Evolutionary conservation across 257 asterid genomes (phyloP), one percentile per base, ranked within the genome.

Genomic region (Ehretia macrophylla): DNA sequence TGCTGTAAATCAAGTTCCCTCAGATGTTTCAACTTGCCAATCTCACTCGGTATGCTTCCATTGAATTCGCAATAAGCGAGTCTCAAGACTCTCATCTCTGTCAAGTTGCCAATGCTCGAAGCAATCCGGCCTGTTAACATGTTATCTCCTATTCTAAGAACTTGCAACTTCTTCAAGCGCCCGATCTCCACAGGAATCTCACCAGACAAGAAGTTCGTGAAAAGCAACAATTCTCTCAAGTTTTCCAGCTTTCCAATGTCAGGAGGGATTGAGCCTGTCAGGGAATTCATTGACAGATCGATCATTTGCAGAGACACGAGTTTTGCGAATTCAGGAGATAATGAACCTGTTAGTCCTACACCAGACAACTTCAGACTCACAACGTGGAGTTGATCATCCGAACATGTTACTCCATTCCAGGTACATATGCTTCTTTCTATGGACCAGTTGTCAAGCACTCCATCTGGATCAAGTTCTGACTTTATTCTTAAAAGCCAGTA

Each of bases 141-240:
- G 39, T 91, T 91, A 58, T 88, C 89, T 66, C 98, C 96, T 17
- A 91, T 69, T 64, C 94, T 69, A 67, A 91, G 83, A 8, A 88
- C 81, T 76, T 81, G 79, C 67, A 91, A 44, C 74, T 77, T 84
- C 53, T 69, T 76, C 76, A 91, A 54, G 17, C 23, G 63, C 53
- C 83, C 81, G 62, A 91, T 78, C 70, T 83, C 92, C 14, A 14
- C 16, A 56, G 96, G 98, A 64, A 88, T 77, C 27, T 58, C 51
- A 19, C 94, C 90, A 5, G 63, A 69, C 51, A 91, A 62, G 14
- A 45, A 73, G 65, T 91, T 91, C 4, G 95, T 82, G 73, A 75
- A 91, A 21, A 91, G 87, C 23, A 59, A 68, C 67, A 91, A 71
- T 40, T 83, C 81, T 55, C 72, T 75, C 38, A 91, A 78, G 55